Evolutionary conservation across 331 rosid genomes (phyloP), one percentile per base, ranked within the genome.

Genomic region (Quercus lobata): DNA sequence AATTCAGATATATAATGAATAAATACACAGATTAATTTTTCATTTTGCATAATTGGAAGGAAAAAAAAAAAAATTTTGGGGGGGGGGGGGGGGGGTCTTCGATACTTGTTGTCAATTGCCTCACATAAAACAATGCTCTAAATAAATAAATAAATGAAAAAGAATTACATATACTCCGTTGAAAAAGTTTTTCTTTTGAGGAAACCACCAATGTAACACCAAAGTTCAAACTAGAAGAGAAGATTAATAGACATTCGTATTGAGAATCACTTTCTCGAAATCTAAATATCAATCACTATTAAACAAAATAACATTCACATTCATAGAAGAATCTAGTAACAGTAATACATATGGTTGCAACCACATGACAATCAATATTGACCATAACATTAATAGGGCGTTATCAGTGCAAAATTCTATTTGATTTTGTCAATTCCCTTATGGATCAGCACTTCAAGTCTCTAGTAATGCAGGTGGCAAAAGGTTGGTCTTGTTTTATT

Each of bases 171-270:
- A 30, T 30, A 4, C 34, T 30, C 34, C 5, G 34, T 30, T 30
- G 34, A 61, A 91, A 79, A 72, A 87, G 82, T 78, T 91, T 88
- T 72, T 74, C 90, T 86, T 91, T 86, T 41, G 89, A 87, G 79
- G 78, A 87, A 70, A 86, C 57, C 74, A 94, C 97, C 88, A 94
- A 78, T 74, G 84, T 74, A 75, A 91, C 87, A 52, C 96, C 97
- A 87, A 94, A 92, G 76, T 93, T 85, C 79, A 83, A 87, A 94
- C 98, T 92, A 87, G 57, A 77, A 75, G 52, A 84, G 76, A 79
- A 74, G 82, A 83, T 74, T 78, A 80, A 72, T n/a, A 22, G 25
- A 74, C 60, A 71, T 76, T 49, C 69, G 71, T 16, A 60, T 21
- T 73, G 46, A 27, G 54, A 54, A 78, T 68, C 49, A 79, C 73